Base-by-base conservation (phyloP, 768 basidiomycete genomes). In the Boletus sensibilis region DNA sequence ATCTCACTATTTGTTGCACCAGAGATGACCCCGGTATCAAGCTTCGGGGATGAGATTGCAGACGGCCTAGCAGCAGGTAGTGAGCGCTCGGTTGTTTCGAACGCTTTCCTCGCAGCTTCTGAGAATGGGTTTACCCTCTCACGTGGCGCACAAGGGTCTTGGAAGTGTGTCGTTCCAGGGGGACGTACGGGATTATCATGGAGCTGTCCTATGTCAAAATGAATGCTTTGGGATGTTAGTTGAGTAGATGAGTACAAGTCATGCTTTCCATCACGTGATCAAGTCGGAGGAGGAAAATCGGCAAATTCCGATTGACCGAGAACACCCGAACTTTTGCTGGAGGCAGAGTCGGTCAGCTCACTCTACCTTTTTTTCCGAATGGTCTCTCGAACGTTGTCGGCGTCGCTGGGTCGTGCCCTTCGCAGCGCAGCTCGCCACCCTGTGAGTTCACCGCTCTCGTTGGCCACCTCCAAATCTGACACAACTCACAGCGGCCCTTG, bases 71-170 rank as follows among this genome's bases (percentile, higher is more conserved):
- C 4, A 21, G 4, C 62, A 18, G 46, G 40, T 43, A 25, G 27
- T 21, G 57, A 44, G 16, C 14, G 35, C 6, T 45, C 34, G 4
- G 18, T 57, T 11, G 20, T 63, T 49, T 42, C 51, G 16, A 52
- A 62, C 20, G 59, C 61, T 0, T 84, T 85, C 44, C 48, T 80
- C n/a, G 79, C 75, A 2, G 74, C 74, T 12, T 84, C 81, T 50
- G 84, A 84, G 65, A 82, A 82, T 53, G 83, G 83, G 10, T 79
- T 83, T 56, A 63, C 68, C 3, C 60, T 81, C 18, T 62, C 78
- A 18, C 66, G 66, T 23, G 65, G 67, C 9, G 50, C 57, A 23
- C 68, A 76, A 48, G 42, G 61, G 29, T 47, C 68, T 9, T 81
- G 81, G 81, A 76, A 64, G 50, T 81, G 79, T 59, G 69, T 67